Evolutionary conservation across 305 asterid species (phyloP).

Genomic region (Rubia balearica): DNA sequence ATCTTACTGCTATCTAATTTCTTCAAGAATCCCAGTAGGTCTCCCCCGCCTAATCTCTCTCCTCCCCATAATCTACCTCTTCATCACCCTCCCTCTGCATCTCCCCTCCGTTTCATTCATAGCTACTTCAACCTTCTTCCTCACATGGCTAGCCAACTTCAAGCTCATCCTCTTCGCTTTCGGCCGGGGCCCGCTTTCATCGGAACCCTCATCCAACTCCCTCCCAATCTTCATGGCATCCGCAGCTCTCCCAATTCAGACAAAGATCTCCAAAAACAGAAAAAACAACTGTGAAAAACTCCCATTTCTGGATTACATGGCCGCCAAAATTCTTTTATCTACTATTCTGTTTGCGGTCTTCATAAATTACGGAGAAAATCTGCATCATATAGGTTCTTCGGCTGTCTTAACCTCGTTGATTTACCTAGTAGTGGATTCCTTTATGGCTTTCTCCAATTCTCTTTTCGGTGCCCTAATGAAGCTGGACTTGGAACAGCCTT

Average conservation of each 20-base stretch:
- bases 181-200: constrained; percentile 39
- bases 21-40: constrained; percentile 34
- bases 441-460: constrained; percentile 30
- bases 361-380: not conserved
- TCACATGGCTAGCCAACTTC: constrained; percentile 63
- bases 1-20: constrained; percentile 34
- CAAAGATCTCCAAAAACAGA: constrained; percentile 9
- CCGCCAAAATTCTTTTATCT: constrained; percentile 15
- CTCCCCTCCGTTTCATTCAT: constrained; percentile 33
- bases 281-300: not conserved
- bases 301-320: constrained; percentile 24
- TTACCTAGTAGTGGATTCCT: not conserved
- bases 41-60: constrained; percentile 38
- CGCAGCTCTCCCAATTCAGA: constrained; percentile 49
- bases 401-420: not conserved
- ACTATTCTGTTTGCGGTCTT: not conserved
- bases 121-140: constrained; percentile 43
- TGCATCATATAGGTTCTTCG: not conserved
- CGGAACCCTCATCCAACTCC: not conserved
- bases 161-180: constrained; percentile 60
- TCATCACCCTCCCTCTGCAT: constrained; percentile 46
- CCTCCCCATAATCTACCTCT: constrained; percentile 50
- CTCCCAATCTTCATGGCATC: constrained; percentile 18
- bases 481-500: constrained; percentile 48
- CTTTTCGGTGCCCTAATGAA: constrained; percentile 43